Conservation (phyloP, 2,329 filamentous ascomycete species). For the Colletotrichum shisoi region DNA sequence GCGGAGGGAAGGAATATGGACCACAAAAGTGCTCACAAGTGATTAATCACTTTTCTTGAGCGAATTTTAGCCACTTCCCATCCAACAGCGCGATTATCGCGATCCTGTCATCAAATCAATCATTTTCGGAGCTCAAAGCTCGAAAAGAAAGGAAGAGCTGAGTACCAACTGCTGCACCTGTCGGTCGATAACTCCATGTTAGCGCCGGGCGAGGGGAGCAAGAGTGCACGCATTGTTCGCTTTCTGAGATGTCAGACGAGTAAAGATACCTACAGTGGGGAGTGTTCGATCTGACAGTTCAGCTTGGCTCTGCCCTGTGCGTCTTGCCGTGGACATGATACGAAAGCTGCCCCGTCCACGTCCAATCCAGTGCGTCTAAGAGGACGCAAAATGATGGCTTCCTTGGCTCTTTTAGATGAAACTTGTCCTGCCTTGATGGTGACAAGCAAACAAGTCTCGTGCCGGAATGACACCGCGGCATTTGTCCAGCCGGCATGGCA, state of each 20-base stretch:
- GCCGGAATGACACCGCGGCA: constrained; percentile 24
- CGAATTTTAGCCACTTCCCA: neutral
- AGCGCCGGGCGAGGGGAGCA: neutral
- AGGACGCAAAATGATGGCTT: neutral
- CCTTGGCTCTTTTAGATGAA: constrained; percentile 2
- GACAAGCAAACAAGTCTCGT: constrained; percentile 12
- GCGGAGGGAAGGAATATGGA: neutral
- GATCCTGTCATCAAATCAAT: constrained; percentile 8
- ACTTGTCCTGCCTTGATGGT: constrained; percentile 17
- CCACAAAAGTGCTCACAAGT: constrained; percentile 20
- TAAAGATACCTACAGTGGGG: neutral
- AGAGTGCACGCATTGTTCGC: neutral
- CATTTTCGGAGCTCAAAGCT: neutral
- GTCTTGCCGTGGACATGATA: constrained; percentile 4
- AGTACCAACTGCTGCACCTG: neutral
- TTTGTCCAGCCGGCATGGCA: constrained; percentile 8
- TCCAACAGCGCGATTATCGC: neutral
- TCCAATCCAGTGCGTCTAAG: neutral
- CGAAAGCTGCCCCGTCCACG: neutral
- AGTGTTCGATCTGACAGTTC: constrained; percentile 1
- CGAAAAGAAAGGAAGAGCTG: constrained; percentile 21
- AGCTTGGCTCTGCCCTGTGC: constrained; percentile 13
- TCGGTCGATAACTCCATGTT: neutral
- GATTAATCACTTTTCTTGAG: constrained; percentile 23
- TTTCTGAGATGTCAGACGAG: constrained; percentile 13